Conservation (phyloP, 2,329 filamentous ascomycete genomes). For the Phyllosticta citrichinensis region DNA sequence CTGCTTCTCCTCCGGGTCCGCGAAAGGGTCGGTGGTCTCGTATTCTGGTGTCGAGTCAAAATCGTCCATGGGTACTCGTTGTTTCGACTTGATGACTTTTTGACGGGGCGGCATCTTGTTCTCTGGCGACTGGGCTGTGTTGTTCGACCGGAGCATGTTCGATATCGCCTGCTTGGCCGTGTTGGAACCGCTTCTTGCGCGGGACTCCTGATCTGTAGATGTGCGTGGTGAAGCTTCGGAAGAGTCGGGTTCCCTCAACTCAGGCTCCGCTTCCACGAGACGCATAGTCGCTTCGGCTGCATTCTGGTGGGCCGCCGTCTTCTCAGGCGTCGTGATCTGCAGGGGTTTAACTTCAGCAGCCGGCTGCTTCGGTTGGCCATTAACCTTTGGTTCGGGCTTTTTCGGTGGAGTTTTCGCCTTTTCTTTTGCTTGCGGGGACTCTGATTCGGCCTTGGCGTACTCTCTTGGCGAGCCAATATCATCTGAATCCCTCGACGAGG, state of each 20-base stretch:
- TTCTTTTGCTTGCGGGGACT: constrained; percentile 2
- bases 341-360: constrained; percentile 16
- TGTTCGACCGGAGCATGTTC: constrained; percentile 5
- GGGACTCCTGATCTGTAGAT: not conserved
- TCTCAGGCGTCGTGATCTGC: constrained; percentile 11
- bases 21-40: constrained; percentile 37
- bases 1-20: constrained; percentile 26
- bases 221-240: not conserved
- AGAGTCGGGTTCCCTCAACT: not conserved
- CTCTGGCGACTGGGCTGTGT: not conserved
- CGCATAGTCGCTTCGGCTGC: constrained; percentile 15
- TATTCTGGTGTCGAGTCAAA: constrained; percentile 50
- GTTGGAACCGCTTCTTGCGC: constrained; percentile 6
- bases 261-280: constrained; percentile 1
- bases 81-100: constrained; percentile 49
- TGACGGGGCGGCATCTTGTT: constrained; percentile 37
- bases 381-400: constrained; percentile 23
- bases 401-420: constrained; percentile 16
- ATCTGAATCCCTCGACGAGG: constrained; percentile 15
- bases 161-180: constrained; percentile 8
- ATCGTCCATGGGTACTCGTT: constrained; percentile 59
- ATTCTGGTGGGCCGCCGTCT: constrained; percentile 19
- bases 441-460: constrained; percentile 20
- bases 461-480: constrained; percentile 6
- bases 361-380: constrained; percentile 20